phyloP scores from a whole-genome alignment of 1,139 yeast genomes.

The Yamadazyma sp. region DNA sequence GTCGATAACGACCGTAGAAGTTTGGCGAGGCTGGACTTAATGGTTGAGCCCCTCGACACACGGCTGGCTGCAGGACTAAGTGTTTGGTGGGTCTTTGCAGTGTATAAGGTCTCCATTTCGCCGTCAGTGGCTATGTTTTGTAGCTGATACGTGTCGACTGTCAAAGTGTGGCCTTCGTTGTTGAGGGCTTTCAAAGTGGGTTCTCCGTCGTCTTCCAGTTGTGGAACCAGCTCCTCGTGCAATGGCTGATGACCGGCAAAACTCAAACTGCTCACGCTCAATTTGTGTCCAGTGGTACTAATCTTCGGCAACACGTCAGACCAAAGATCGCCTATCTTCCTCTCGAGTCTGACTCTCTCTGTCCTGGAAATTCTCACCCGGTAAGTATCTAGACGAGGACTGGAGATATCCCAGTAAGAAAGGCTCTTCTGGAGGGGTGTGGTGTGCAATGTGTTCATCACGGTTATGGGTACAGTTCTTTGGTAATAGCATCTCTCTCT shows the following conservation, averaged over 20 bases:
- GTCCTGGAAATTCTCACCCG: slow-evolving; percentile 8
- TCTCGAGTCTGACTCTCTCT: slow-evolving; percentile 18
- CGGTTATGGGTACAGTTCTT: slow-evolving; percentile 4
- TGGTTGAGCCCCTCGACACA: slow-evolving; percentile 7
- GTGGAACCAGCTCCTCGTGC: background rate
- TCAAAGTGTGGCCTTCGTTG: too few relatives aligned
- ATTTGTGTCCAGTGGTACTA: background rate
- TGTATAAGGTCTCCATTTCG: slow-evolving; percentile 6
- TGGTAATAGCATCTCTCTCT: slow-evolving; percentile 4
- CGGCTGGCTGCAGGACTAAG: background rate
- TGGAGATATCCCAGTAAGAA: background rate
- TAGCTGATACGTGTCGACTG: too few relatives aligned
- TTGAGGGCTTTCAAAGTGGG: background rate
- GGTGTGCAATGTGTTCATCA: slow-evolving; percentile 7
- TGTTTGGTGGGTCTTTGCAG: slow-evolving; percentile 10
- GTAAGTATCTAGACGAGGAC: background rate
- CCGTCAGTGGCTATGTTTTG: background rate
- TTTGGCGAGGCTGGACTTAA: slow-evolving; percentile 4
- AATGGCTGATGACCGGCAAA: slow-evolving; percentile 2
- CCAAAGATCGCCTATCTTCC: slow-evolving; percentile 19
- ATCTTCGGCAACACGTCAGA: slow-evolving; percentile 20
- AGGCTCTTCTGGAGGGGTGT: background rate
- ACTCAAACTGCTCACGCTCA: slow-evolving; percentile 8
- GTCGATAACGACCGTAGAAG: slow-evolving; percentile 2
- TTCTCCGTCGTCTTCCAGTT: background rate